Evolutionary conservation across 2,329 filamentous ascomycete species (phyloP).

Genomic region (Claviceps spartinae): DNA sequence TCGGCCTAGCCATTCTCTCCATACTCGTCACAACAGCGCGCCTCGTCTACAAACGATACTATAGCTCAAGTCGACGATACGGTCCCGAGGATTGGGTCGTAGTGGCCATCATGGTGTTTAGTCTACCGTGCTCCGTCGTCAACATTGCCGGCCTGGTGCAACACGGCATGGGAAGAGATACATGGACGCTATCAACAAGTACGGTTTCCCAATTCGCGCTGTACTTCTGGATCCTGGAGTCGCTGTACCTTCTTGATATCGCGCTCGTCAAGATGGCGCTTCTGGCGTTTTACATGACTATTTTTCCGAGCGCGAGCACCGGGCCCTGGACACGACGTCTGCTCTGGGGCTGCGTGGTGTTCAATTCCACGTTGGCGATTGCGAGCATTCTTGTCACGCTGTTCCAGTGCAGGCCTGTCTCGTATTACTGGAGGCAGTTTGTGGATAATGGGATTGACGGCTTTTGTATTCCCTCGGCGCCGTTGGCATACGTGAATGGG

Average conservation of each 20-base stretch:
- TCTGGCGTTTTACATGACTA: slow-evolving; percentile 36
- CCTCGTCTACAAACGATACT: slow-evolving; percentile 16
- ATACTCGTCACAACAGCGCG: slow-evolving; percentile 23
- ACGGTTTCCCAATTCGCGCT: slow-evolving; percentile 26
- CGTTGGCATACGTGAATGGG: slow-evolving; percentile 33
- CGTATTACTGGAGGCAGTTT: slow-evolving; percentile 36
- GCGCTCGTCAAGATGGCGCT: slow-evolving; percentile 34
- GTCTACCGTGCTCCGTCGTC: slow-evolving; percentile 16
- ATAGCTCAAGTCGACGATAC: slow-evolving; percentile 14
- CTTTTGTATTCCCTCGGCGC: slow-evolving; percentile 31
- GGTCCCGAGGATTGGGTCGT: slow-evolving; percentile 20
- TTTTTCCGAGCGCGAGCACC: slow-evolving; percentile 28
- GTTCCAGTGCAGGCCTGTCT: slow-evolving; percentile 34
- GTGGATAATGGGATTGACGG: slow-evolving; percentile 21
- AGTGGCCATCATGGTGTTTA: slow-evolving; percentile 12
- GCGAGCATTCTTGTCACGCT: slow-evolving; percentile 26
- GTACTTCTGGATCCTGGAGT: slow-evolving; percentile 26
- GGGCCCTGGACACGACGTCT: slow-evolving; percentile 14
- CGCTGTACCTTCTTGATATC: slow-evolving; percentile 29
- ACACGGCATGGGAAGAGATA: slow-evolving; percentile 30
- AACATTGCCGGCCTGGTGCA: slow-evolving; percentile 15
- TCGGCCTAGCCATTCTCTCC: slow-evolving; percentile 14
- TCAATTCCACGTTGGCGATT: slow-evolving; percentile 23
- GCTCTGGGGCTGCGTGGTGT: slow-evolving; percentile 23
- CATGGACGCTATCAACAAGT: slow-evolving; percentile 28